Conservation (phyloP, 345 rosid species). For the Eucalyptus pauciflora region DNA sequence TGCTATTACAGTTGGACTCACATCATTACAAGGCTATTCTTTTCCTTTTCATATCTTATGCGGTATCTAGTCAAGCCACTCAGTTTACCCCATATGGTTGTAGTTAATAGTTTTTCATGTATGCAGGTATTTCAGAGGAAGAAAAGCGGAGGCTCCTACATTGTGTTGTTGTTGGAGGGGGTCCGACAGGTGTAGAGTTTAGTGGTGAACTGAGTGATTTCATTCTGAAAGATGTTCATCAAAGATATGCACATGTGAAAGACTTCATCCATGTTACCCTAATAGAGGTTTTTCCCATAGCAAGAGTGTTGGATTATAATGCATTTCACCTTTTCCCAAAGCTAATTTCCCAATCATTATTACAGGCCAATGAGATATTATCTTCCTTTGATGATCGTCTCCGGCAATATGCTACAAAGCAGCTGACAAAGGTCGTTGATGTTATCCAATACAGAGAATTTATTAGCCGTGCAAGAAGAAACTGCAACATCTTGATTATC, state of each 20-base stretch:
- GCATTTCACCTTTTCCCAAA: not conserved
- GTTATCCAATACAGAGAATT: not conserved
- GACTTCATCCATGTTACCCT: conserved; percentile 80
- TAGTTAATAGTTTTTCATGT: not conserved
- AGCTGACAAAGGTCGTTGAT: conserved; percentile 61
- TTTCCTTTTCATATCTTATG: not conserved
- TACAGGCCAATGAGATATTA: conserved; percentile 81
- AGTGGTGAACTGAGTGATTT: conserved; percentile 97
- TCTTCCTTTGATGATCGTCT: conserved; percentile 96
- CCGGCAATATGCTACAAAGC: conserved; percentile 82
- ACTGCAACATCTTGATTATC: not conserved
- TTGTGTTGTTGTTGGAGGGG: conserved; percentile 97
- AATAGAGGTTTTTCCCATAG: conserved; percentile 58
- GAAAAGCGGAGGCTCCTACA: conserved; percentile 80
- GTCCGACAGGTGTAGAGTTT: conserved; percentile 97
- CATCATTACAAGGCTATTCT: not conserved
- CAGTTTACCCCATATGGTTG: not conserved
- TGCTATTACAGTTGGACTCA: not conserved
- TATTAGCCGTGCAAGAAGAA: not conserved
- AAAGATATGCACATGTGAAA: conserved; percentile 81
- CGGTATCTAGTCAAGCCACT: not conserved
- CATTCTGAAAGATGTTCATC: conserved; percentile 72
- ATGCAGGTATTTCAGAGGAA: conserved; percentile 55
- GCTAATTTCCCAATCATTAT: not conserved
- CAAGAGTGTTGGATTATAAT: not conserved